Base-by-base conservation (phyloP, 768 basidiomycete species). In the Panaeolus papilionaceus region DNA sequence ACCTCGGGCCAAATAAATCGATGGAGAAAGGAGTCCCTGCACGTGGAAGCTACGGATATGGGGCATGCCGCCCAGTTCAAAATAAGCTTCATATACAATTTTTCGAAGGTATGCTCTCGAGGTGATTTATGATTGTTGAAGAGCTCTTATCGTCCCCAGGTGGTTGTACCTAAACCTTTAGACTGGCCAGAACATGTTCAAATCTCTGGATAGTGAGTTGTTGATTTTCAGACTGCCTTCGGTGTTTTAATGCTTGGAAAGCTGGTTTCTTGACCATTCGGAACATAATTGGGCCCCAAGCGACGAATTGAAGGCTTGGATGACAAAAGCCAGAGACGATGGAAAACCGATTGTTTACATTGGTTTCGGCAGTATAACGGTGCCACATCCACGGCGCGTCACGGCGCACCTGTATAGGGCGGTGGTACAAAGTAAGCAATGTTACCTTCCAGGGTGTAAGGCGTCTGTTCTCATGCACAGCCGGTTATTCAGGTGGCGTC, bases 341-440 rank as follows among this genome's bases (percentile, higher is more conserved):
- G 78, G 79, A 0, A 89, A 88, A 71, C 80, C 89, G 0, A 81
- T 92, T 61, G 90, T 92, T 2, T 92, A 92, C 73, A 90, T 92
- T 62, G 89, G 89, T 0, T 91, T 91, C 70, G 90, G 89, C 1
- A 88, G 86, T 33, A 89, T 92, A 66, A 89, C 88, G 4, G 89
- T 92, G 3, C 88, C 89, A 6, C 74, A 85, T 71, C 88, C 89
- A 2, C 80, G 82, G 65, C 79, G 79, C 4, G 82, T 89, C 70
- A 88, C 88, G 0, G 77, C 80, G 40, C 81, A 79, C 38, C 87
- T 92, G 62, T 81, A 89, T 65, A 82, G 87, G 66, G 89, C 88
- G 0, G 89, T 90, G 7, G 72, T 86, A 64, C 86, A 85, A 74
- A 87, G 88, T 88, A 68, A 20, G 83, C 75, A 20, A 11, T 44